Evolutionary conservation across 2,329 filamentous ascomycete genomes (phyloP).

Genomic region (Fonsecaea multimorphosa): DNA sequence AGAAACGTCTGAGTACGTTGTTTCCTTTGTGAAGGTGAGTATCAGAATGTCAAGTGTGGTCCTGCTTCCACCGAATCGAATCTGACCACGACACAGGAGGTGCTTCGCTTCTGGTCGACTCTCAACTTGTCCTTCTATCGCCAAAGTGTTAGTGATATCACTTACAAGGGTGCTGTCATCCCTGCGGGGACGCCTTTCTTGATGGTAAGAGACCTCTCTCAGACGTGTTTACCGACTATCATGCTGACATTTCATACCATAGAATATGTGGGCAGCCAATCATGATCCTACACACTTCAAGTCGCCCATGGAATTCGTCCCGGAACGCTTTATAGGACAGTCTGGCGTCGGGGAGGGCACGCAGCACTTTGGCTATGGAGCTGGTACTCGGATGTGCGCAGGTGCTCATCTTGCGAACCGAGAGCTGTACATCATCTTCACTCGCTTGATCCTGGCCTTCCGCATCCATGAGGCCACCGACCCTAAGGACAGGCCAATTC

Average conservation of each 20-base stretch:
- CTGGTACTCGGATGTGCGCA: constrained; percentile 67
- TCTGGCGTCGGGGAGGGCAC: constrained; percentile 58
- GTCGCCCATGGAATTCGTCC: constrained; percentile 65
- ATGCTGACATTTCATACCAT: not conserved
- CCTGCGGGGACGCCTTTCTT: constrained; percentile 79
- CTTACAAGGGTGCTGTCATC: constrained; percentile 51
- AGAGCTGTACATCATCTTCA: constrained; percentile 65
- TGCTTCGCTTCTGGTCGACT: constrained; percentile 76
- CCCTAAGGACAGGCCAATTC: constrained; percentile 15
- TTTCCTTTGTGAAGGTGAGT: constrained; percentile 68
- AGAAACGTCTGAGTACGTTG: constrained; percentile 76
- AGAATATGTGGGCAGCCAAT: constrained; percentile 75
- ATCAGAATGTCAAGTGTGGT: not conserved
- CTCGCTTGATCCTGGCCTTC: constrained; percentile 64
- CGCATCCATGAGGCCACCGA: constrained; percentile 22
- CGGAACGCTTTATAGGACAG: constrained; percentile 69
- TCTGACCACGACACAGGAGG: constrained; percentile 55
- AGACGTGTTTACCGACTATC: not conserved
- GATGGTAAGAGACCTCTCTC: constrained; percentile 57
- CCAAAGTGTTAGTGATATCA: constrained; percentile 19
- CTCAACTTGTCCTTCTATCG: constrained; percentile 67
- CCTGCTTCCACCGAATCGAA: not conserved
- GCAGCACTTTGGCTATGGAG: constrained; percentile 66
- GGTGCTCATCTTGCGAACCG: constrained; percentile 68
- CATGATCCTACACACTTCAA: constrained; percentile 73